phyloP scores from a whole-genome alignment of 495 filamentous ascomycete species.

The Penicillium canescens region DNA sequence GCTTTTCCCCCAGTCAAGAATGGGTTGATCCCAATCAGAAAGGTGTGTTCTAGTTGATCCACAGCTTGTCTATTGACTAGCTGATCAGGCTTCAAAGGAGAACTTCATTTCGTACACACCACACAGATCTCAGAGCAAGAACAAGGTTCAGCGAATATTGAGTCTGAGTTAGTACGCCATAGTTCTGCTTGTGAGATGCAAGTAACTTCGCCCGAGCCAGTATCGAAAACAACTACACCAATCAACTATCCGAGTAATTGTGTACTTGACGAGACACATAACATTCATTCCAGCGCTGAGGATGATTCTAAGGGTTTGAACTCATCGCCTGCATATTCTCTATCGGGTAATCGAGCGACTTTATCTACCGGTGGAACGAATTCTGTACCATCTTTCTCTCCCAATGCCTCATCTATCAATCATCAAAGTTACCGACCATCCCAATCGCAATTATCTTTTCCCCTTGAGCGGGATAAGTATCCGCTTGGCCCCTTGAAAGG shows the following conservation, averaged over 20 bases:
- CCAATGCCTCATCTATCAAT: neutral
- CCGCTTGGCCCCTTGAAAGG: slow-evolving; percentile 12
- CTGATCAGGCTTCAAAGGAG: neutral
- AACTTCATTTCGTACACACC: slow-evolving; percentile 1
- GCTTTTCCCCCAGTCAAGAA: slow-evolving; percentile 9
- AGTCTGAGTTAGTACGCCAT: neutral
- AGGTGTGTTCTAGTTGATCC: neutral
- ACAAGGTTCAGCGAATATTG: neutral
- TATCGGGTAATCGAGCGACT: neutral
- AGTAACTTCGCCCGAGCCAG: neutral
- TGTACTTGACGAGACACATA: neutral
- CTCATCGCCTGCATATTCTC: neutral
- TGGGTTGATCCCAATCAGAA: slow-evolving; percentile 7
- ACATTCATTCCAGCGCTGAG: neutral
- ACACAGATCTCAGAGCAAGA: neutral
- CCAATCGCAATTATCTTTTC: neutral
- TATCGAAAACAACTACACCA: neutral
- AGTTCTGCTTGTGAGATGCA: neutral
- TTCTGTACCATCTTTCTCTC: neutral
- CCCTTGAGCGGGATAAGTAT: slow-evolving; percentile 7
- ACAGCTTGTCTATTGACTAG: too few relatives aligned
- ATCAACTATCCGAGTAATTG: neutral
- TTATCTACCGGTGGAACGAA: neutral
- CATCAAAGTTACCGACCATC: neutral
- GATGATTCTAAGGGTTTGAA: neutral